Evolutionary conservation across 208 protist species (phyloP).

Genomic region (Angomonas deanei): DNA sequence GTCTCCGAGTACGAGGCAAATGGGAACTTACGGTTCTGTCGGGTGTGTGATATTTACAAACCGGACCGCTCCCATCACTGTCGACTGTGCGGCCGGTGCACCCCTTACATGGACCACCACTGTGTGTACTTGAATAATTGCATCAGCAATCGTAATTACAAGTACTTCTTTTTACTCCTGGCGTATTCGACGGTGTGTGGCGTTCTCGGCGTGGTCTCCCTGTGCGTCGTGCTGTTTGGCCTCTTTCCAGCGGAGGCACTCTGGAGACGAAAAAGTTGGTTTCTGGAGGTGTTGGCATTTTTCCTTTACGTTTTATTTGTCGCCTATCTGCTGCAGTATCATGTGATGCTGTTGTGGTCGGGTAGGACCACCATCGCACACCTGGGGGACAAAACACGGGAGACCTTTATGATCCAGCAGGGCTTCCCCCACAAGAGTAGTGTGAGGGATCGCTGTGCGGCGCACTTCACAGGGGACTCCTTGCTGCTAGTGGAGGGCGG

Average conservation of each 20-base stretch:
- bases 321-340: constrained; percentile 25
- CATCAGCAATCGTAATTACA: constrained; percentile 85
- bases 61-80: constrained; percentile 84
- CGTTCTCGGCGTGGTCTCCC: constrained; percentile 16
- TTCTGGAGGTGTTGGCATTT: constrained; percentile 23
- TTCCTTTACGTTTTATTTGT: constrained; percentile 12
- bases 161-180: constrained; percentile 76
- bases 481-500: background rate
- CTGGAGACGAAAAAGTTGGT: constrained; percentile 21
- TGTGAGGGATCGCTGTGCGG: background rate
- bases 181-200: constrained; percentile 38
- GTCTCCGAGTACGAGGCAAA: constrained; percentile 28
- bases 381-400: constrained; percentile 10
- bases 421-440: background rate
- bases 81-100: constrained; percentile 64
- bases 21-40: constrained; percentile 57
- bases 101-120: constrained; percentile 88
- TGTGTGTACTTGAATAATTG: constrained; percentile 91
- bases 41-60: constrained; percentile 60
- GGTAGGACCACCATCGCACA: constrained; percentile 52
- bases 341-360: constrained; percentile 31
- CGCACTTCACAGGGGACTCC: background rate
- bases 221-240: constrained; percentile 6
- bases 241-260: constrained; percentile 6
- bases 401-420: constrained; percentile 19